A percentile compares a stretch with the other conserved stretches of the same genome.
Evolutionary conservation across 1,284 basidiomycete genomes (phyloP).

Genomic region (Uromyces viciae-fabae): DNA sequence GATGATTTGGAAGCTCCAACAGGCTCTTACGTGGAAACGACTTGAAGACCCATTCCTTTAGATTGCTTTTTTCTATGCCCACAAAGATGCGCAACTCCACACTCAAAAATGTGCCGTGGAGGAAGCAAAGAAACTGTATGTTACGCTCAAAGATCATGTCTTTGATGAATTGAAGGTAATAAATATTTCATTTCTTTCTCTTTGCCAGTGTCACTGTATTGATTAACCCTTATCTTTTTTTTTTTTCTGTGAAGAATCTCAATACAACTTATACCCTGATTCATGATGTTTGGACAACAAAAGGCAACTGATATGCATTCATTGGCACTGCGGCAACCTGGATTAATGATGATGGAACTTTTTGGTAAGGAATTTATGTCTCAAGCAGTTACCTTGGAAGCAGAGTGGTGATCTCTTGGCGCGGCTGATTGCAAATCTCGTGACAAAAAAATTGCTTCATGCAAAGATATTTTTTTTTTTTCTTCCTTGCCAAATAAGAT

Average conservation of each 20-base stretch:
- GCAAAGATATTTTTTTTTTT: too few relatives aligned
- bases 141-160: neutral
- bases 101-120: neutral
- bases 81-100: neutral
- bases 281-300: conserved; percentile 21
- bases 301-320: neutral
- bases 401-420: neutral
- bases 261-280: too few relatives aligned
- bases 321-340: neutral
- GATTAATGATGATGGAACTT: neutral
- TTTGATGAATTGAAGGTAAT: neutral
- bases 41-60: conserved; percentile 13
- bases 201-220: too few relatives aligned
- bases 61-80: neutral
- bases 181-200: too few relatives aligned
- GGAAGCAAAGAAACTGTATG: neutral
- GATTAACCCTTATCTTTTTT: too few relatives aligned
- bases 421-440: neutral
- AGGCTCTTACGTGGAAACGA: neutral
- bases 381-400: neutral
- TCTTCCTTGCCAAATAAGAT: too few relatives aligned
- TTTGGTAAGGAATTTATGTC: neutral
- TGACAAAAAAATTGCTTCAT: neutral
- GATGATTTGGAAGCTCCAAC: neutral
- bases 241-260: too few relatives aligned